phyloP scores from a whole-genome alignment of 139 green algal species.

The Pycnococcus provasolii region DNA sequence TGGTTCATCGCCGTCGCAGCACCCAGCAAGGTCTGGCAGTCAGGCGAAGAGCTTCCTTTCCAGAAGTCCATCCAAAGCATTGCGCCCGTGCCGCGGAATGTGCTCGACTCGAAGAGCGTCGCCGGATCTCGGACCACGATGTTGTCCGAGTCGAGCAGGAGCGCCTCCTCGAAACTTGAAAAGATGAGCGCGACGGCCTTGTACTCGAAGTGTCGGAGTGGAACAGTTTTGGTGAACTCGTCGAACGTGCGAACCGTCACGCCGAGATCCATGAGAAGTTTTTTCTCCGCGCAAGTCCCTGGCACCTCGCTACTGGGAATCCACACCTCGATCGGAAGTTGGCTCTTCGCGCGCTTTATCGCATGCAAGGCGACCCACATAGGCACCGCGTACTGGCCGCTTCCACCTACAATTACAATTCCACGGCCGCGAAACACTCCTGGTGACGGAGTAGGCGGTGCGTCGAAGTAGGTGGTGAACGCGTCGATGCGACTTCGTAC shows the following conservation, averaged over 20 bases:
- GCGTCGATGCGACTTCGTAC: too few relatives aligned
- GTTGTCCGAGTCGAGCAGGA: conserved; percentile 18
- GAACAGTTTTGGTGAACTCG: background rate
- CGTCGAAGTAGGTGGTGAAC: too few relatives aligned
- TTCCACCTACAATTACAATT: conserved; percentile 22
- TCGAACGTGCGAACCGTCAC: conserved; percentile 8
- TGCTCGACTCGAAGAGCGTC: background rate
- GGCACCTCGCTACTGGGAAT: conserved; percentile 13
- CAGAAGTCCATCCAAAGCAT: conserved; percentile 18
- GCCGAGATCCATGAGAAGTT: conserved; percentile 5
- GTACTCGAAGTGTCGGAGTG: background rate
- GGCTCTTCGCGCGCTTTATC: conserved; percentile 3
- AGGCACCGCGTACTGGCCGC: conserved; percentile 1
- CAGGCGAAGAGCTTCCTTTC: background rate
- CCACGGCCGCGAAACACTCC: conserved; percentile 8
- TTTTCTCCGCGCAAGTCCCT: background rate
- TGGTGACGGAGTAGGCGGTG: background rate
- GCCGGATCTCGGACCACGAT: conserved; percentile 1
- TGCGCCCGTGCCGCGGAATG: background rate
- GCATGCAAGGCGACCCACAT: conserved; percentile 16
- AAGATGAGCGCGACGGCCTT: conserved; percentile 9
- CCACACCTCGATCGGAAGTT: conserved; percentile 23
- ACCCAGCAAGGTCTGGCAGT: background rate
- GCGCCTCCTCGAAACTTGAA: background rate
- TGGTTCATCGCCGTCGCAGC: background rate